Percentiles rank a stretch among this genome's conserved stretches.
Evolutionary conservation across 768 basidiomycete genomes (phyloP).

Genomic region (Neoboletus magnificus): DNA sequence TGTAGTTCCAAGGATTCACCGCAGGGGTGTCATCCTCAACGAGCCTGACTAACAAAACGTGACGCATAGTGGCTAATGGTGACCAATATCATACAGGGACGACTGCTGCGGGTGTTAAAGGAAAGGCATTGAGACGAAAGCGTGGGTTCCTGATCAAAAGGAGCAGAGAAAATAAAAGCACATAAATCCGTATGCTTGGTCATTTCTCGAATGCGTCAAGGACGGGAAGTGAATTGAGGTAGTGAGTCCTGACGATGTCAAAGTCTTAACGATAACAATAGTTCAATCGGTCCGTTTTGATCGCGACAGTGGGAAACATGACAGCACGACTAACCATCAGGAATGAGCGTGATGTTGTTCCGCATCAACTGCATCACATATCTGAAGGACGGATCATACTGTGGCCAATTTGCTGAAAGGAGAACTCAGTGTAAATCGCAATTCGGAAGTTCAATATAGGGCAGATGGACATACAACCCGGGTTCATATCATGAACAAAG

Average conservation of each 20-base stretch:
- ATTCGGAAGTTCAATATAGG: background rate
- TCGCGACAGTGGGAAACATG: background rate
- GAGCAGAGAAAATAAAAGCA: background rate
- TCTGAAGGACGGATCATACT: conserved; percentile 33
- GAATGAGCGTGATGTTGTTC: conserved; percentile 50
- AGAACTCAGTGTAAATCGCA: background rate
- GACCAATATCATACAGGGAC: too few species aligned
- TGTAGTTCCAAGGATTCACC: too few species aligned
- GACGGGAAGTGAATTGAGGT: conserved; percentile 12
- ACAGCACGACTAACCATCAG: conserved; percentile 40
- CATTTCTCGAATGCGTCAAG: conserved; percentile 18
- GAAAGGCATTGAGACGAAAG: too few species aligned
- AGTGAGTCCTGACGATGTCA: conserved; percentile 7
- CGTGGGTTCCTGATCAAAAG: too few species aligned
- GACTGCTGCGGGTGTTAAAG: too few species aligned
- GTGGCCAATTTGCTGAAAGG: conserved; percentile 39
- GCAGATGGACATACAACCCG: conserved; percentile 42
- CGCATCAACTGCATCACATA: conserved; percentile 49
- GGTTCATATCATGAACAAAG: conserved; percentile 54
- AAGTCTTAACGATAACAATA: conserved; percentile 8
- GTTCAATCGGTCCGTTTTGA: background rate
- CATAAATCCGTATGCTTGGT: background rate
- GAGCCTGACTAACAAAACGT: too few species aligned
- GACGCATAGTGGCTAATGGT: too few species aligned
- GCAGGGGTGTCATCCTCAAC: too few species aligned